These are phyloP conservation scores for Colletotrichum navitas DNA, from an alignment of 2,329 filamentous ascomycete species.

Conservation along the genomic window DNA sequence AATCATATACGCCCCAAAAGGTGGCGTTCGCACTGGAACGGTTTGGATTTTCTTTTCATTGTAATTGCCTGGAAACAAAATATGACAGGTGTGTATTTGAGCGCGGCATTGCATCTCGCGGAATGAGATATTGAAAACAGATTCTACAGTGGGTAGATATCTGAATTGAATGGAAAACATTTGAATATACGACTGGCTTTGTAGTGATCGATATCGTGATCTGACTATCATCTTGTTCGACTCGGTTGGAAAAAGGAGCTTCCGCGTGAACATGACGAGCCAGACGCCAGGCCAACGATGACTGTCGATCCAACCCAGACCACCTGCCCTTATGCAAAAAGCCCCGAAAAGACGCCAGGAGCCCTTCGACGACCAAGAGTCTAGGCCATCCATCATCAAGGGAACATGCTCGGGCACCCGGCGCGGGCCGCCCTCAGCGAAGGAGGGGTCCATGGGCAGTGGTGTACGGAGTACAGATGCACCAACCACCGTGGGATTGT, in stretches of 20 bases:
- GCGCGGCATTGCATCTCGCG: conserved; percentile 23
- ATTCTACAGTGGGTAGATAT: conserved; percentile 26
- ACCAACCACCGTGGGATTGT: not conserved
- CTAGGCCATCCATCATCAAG: not conserved
- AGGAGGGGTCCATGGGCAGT: not conserved
- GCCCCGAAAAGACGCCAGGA: fast-evolving
- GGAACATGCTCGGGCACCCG: not conserved
- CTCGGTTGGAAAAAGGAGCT: not conserved
- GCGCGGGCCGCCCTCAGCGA: conserved; percentile 21
- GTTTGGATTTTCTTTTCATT: conserved; percentile 34
- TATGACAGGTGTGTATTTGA: conserved; percentile 29
- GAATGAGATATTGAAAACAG: conserved; percentile 3
- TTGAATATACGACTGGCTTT: not conserved
- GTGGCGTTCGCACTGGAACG: conserved; percentile 29
- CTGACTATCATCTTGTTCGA: not conserved
- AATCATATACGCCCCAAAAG: conserved; percentile 26
- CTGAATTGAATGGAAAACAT: conserved; percentile 28
- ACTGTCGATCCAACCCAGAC: too few relatives aligned
- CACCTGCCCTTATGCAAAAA: not conserved
- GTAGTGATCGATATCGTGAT: not conserved
- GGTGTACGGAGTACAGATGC: too few relatives aligned
- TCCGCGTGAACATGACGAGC: too few relatives aligned
- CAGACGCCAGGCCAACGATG: too few relatives aligned
- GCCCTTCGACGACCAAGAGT: not conserved
- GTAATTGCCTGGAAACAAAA: conserved; percentile 34